Evolutionary conservation across 305 asterid genomes (phyloP).

Genomic region (Lippia alba): DNA sequence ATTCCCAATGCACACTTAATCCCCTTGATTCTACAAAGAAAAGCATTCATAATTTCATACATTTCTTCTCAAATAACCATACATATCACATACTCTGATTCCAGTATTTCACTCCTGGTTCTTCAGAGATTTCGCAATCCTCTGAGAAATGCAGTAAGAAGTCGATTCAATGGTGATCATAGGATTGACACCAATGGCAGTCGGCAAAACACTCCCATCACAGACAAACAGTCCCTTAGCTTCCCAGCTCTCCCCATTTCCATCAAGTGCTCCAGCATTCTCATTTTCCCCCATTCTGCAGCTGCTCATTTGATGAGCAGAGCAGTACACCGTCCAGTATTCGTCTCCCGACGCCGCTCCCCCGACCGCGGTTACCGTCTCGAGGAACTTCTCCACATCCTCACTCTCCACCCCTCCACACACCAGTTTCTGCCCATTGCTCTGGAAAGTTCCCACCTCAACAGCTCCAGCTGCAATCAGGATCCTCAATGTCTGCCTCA

Average conservation of each 20-base stretch:
- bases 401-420: constrained; percentile 46
- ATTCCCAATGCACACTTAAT: too few species aligned
- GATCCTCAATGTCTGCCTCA: constrained; percentile 59
- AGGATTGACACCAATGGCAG: constrained; percentile 75
- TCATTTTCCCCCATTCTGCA: constrained; percentile 64
- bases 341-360: constrained; percentile 46
- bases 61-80: neutral
- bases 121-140: constrained; percentile 49
- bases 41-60: neutral
- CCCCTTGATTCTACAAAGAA: neutral
- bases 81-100: neutral
- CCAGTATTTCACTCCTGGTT: constrained; percentile 1
- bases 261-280: constrained; percentile 67
- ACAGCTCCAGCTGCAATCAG: constrained; percentile 71
- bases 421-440: constrained; percentile 58
- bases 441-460: constrained; percentile 74
- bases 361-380: constrained; percentile 42
- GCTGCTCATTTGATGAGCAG: constrained; percentile 83
- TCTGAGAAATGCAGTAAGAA: constrained; percentile 69
- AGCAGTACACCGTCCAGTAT: constrained; percentile 53
- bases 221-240: constrained; percentile 70
- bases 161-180: constrained; percentile 78
- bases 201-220: constrained; percentile 75
- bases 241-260: constrained; percentile 78
- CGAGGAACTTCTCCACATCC: constrained; percentile 60